phyloP scores from a whole-genome alignment of 2,329 filamentous ascomycete genomes.

The Escovopsis sp. region DNA sequence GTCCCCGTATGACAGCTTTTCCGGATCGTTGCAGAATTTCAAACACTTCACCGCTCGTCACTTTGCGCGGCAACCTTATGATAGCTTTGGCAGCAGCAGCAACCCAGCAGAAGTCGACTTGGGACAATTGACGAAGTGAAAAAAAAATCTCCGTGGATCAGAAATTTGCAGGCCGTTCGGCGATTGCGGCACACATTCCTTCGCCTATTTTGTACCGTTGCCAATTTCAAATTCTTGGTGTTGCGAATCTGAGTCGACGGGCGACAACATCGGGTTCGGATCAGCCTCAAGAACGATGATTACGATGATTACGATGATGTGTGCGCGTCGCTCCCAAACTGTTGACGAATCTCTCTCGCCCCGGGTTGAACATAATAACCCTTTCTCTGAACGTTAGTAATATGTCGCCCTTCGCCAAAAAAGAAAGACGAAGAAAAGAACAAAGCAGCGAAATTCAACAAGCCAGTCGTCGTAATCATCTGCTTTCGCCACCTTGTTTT shows the following conservation, averaged over 20 bases:
- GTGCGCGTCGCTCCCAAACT: constrained; percentile 7
- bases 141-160: constrained; percentile 13
- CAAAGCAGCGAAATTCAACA: constrained; percentile 3
- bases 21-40: constrained; percentile 23
- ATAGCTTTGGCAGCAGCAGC: constrained; percentile 22
- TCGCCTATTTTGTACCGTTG: constrained; percentile 18
- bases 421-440: too few relatives aligned
- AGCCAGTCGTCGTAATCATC: constrained; percentile 18
- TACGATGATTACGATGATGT: constrained; percentile 2
- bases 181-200: constrained; percentile 17
- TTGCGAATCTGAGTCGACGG: constrained; percentile 14
- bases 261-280: constrained; percentile 13
- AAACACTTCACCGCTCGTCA: constrained; percentile 25
- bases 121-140: constrained; percentile 18
- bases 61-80: constrained; percentile 23
- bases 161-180: constrained; percentile 14
- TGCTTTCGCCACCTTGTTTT: constrained; percentile 6
- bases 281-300: constrained; percentile 2
- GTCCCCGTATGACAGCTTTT: constrained; percentile 23
- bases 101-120: constrained; percentile 20
- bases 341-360: constrained; percentile 13
- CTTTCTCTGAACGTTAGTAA: constrained; percentile 16
- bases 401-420: constrained; percentile 15
- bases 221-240: constrained; percentile 12
- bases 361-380: constrained; percentile 10